Base-by-base conservation (phyloP, 805 yeast species). In the Saturnispora kantuleensis region DNA sequence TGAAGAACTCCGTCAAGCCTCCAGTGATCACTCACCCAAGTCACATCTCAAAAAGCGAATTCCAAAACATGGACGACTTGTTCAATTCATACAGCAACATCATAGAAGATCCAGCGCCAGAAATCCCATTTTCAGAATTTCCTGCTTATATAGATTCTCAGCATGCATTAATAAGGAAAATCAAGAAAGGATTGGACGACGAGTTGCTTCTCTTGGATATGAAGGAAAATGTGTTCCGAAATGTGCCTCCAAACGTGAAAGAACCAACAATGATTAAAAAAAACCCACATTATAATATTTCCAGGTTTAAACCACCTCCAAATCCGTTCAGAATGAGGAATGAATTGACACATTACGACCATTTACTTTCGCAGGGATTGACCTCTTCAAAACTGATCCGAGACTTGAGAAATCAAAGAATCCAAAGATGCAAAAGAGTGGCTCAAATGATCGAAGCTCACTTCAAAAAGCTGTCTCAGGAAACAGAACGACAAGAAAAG, bases 391-490 rank as follows among this genome's bases (percentile, higher is more conserved):
- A 77, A 51, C 62, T 85, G 10, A 77, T 87, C 48, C 76, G 74
- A 41, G 89, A 81, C 49, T 71, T 75, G 46, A 71, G 84, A 45
- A 76, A 69, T 46, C 73, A 74, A 21, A 84, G 82, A 50, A 73
- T 78, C 12, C 73, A 81, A n/a, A 71, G 79, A 51, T 77, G 86
- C 2, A 76, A 78, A 54, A 84, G 77, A 51, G 74, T 88, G 5
- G 81, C 96, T 0, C 79, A 71, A 38, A 84, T 87, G 84, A 68
- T 93, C 16, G 97, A 90, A 49, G 77, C 72, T 39, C 89, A 93
- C 65, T 90, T 87, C 68, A 84, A 83, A 53, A 80, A 89, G 59
- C 73, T 84, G 40, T 79, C 82, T 0, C 96, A 95, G 47, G 95
- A 94, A 37, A 86, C 84, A 51, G 97, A 90, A 52, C 75, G 95